These are phyloP conservation scores for Cystobasidium slooffiae DNA, from an alignment of 1,284 basidiomycete species.

Conservation along the genomic window DNA sequence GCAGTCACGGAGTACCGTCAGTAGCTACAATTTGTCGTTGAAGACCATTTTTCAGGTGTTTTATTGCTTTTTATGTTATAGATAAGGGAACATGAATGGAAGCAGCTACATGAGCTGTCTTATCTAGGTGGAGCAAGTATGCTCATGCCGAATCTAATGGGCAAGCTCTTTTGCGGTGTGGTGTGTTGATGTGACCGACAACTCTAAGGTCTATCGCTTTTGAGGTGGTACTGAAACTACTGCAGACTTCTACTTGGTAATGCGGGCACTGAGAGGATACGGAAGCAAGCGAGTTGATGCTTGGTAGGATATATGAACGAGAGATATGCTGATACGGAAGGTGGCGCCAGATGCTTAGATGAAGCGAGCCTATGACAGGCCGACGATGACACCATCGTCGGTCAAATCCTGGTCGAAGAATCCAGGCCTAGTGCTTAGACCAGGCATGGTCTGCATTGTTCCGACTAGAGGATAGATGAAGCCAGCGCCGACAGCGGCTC, in stretches of 20 bases:
- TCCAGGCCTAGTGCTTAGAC: conserved; percentile 45
- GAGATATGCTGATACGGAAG: not conserved
- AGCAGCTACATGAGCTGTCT: not conserved
- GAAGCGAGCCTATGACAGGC: conserved; percentile 53
- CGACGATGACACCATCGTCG: conserved; percentile 57
- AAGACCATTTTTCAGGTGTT: conserved; percentile 34
- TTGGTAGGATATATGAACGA: conserved; percentile 34
- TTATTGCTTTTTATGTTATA: conserved; percentile 28
- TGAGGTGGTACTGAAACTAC: not conserved
- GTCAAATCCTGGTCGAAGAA: conserved; percentile 51
- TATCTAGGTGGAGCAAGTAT: no score
- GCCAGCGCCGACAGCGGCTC: conserved; percentile 88
- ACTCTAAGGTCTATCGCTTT: not conserved
- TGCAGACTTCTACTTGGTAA: not conserved
- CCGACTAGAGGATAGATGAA: conserved; percentile 95
- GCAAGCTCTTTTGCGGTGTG: not conserved
- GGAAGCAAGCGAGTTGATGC: conserved; percentile 41
- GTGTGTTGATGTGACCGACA: no score
- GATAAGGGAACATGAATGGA: not conserved
- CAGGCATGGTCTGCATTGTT: conserved; percentile 33
- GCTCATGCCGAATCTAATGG: no score
- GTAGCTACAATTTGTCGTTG: conserved; percentile 9
- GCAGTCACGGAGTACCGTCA: not conserved
- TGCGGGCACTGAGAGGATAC: not conserved
- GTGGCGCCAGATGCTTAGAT: not conserved